phyloP scores from a whole-genome alignment of 1,284 basidiomycete species.

The Xerocomus amazonicus region DNA sequence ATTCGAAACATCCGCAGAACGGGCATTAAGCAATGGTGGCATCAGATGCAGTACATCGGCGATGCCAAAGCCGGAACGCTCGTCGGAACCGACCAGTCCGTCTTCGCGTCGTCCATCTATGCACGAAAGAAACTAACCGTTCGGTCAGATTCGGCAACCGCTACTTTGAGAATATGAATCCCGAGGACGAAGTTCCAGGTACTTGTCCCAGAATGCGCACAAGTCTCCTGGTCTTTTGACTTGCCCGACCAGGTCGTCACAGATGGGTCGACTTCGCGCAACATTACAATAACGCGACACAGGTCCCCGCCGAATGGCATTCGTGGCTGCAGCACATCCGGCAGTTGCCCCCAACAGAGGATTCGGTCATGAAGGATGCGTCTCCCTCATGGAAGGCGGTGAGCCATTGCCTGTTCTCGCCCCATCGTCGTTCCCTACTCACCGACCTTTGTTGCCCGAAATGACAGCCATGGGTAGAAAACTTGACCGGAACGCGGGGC shows the following conservation, averaged over 20 bases:
- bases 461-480: slow-evolving; percentile 73
- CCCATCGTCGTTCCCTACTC: not conserved
- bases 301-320: slow-evolving; percentile 94
- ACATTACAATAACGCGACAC: slow-evolving; percentile 85
- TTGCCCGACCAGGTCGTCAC: slow-evolving; percentile 64
- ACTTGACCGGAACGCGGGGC: slow-evolving; percentile 87
- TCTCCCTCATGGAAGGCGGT: slow-evolving; percentile 83
- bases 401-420: slow-evolving; percentile 1
- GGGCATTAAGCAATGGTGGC: slow-evolving; percentile 82
- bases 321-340: slow-evolving; percentile 93
- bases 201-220: slow-evolving; percentile 25
- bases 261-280: slow-evolving; percentile 92
- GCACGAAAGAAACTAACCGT: not conserved
- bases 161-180: slow-evolving; percentile 88
- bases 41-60: slow-evolving; percentile 83
- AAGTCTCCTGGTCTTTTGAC: not conserved
- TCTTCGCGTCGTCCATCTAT: not conserved
- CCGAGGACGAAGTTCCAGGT: slow-evolving; percentile 85
- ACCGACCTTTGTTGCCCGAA: slow-evolving; percentile 26
- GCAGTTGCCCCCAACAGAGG: slow-evolving; percentile 71
- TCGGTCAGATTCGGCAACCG: slow-evolving; percentile 76
- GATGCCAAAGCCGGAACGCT: slow-evolving; percentile 83
- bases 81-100: slow-evolving; percentile 82
- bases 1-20: slow-evolving; percentile 71
- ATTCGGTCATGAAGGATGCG: slow-evolving; percentile 63